Evolutionary conservation across 352 stramenopile species (phyloP), one percentile per base, ranked within the genome.

Genomic region (Elongisporangium undulatum): DNA sequence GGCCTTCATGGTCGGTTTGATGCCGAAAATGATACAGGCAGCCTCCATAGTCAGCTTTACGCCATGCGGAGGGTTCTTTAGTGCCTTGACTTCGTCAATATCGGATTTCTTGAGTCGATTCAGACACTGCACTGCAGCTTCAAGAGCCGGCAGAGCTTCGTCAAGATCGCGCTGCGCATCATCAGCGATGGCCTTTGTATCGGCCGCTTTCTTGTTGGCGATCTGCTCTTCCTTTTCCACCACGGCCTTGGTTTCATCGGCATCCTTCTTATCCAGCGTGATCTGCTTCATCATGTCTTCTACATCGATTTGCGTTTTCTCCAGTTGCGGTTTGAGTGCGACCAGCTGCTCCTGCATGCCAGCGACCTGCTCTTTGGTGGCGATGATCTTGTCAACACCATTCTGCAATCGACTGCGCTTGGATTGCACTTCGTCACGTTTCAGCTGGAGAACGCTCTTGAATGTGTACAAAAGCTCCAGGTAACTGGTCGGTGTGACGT

Each of bases 271-370:
- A 64, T 98, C 93, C 7, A 92, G 74, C 7, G 86, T 94, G 61
- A 98, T 97, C 69, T 97, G 85, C 53, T 97, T 90, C 77, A 98
- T 97, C 86, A 98, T 96, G 15, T 82, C 75, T 56, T 97, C 92
- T 0, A 97, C 92, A 24, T 98, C 93, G 23, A 90, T 90, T 61
- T 98, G 89, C 17, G 93, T 97, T 55, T 89, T 86, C 59, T 97
- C 89, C 13, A 98, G 70, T 62, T 96, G 87, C 5, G 93, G 93
- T 58, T 98, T 95, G 50, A 98, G 79, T 1, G 92, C 93, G 0
- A 94, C 96, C 1, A 98, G 74, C 38, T 96, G 88, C 26, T 94
- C 89, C 56, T 98, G 92, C 76, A 98, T 95, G 0, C 85, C 87
- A 4, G 88, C 90, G 8, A 98, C 92, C 61, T 97, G 89, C 19